Evolutionary conservation across 805 yeast species (phyloP), one percentile per base, ranked within the genome.

Genomic region (baker's yeast (Saccharomyces cerevisiae)): DNA sequence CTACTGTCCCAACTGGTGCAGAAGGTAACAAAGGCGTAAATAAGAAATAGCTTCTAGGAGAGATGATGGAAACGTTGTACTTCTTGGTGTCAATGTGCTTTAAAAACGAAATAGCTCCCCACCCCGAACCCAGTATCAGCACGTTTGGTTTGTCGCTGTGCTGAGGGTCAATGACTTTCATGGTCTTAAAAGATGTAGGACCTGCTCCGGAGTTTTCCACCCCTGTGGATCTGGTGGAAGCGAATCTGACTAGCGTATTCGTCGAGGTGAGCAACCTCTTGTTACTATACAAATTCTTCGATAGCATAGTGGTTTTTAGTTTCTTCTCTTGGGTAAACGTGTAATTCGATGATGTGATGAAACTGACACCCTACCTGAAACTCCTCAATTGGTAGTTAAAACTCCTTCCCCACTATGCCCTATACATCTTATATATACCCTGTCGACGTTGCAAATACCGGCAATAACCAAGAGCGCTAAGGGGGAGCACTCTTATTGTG

Each of bases 11-110:
- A 41, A 96, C 90, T 51, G 97, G 96, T 59, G 91, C 85, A 6
- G 96, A 87, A 49, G 97, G 97, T 65, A 91, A 77, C 68, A 91
- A 76, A 22, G 97, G 97, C 49, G 97, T 91, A 79, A 91, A 91
- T 61, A 91, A 76, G 75, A 91, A 89, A 77, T 89, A 91, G 76
- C 88, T 89, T 76, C 97, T 83, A 59, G 97, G 97, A 27, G 96
- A 88, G 46, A 91, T 85, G 53, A 91, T 81, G 41, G 91, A 84
- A 50, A 91, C 96, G 66, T 91, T 89, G 77, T 89, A 91, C 72
- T 85, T 82, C 55, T 89, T 79, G 51, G 96, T 84, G 70, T 91
- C 97, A 67, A 91, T 79, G 69, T 84, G 81, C 75, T 87, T 87
- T 70, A 91, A 79, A 62, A 89, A 78, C 6, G 96, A 84, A 54